Evolutionary conservation across 805 yeast species (phyloP).

Genomic region (Metschnikowia bowlesiae): DNA sequence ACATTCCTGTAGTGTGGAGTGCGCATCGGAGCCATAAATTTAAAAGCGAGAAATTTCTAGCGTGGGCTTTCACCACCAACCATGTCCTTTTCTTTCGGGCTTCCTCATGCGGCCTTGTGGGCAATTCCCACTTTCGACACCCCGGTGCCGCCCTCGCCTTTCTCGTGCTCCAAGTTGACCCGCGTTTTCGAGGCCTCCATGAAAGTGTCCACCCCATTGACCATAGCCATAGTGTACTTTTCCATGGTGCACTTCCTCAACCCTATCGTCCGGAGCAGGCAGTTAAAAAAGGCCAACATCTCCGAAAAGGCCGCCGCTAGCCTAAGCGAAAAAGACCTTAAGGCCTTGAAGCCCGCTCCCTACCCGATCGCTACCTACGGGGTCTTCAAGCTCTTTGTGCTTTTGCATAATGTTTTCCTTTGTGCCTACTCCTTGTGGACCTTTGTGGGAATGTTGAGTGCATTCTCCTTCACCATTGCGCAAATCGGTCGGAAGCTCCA

Average conservation of each 20-base stretch:
- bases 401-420: conserved; percentile 56
- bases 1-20: conserved; percentile 1
- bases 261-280: conserved; percentile 44
- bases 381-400: conserved; percentile 50
- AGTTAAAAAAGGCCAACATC: conserved; percentile 27
- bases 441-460: conserved; percentile 56
- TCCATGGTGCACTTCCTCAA: conserved; percentile 53
- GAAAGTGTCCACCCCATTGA: conserved; percentile 50
- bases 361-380: conserved; percentile 40
- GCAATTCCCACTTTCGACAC: conserved; percentile 26
- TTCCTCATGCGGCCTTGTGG: conserved; percentile 32
- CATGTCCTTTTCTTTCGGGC: conserved; percentile 26
- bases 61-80: neutral
- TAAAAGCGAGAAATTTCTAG: neutral
- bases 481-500: conserved; percentile 11
- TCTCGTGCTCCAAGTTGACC: conserved; percentile 26
- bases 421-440: conserved; percentile 72
- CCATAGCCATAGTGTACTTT: conserved; percentile 57
- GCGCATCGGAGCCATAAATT: conserved; percentile 1
- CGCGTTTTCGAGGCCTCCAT: conserved; percentile 39
- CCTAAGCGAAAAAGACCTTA: conserved; percentile 20
- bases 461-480: conserved; percentile 42
- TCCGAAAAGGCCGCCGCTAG: conserved; percentile 16
- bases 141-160: conserved; percentile 34
- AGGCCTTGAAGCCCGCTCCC: conserved; percentile 52